Conservation (phyloP, 352 stramenopile genomes). For the Thalassiosira mediterranea region DNA sequence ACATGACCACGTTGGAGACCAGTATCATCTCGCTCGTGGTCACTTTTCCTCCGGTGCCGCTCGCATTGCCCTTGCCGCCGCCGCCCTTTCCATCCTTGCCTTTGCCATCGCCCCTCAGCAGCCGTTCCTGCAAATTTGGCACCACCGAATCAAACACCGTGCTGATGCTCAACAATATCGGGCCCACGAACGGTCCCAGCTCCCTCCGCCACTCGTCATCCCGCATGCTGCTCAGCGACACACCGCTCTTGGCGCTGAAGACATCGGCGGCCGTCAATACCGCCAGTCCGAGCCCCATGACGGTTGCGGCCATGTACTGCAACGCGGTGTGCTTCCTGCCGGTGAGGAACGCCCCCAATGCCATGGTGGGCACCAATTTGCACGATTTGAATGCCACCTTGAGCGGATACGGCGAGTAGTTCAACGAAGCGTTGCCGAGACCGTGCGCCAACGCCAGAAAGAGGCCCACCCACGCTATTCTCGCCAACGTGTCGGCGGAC, state of each 20-base stretch:
- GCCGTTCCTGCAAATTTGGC: slow-evolving; percentile 60
- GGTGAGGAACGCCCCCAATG: slow-evolving; percentile 42
- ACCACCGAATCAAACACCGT: slow-evolving; percentile 59
- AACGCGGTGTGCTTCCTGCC: slow-evolving; percentile 34
- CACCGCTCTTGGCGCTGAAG: slow-evolving; percentile 7
- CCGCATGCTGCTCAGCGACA: neutral
- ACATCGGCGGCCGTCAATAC: slow-evolving; percentile 53
- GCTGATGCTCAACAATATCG: slow-evolving; percentile 41
- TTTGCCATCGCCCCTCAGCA: slow-evolving; percentile 38
- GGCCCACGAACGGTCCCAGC: slow-evolving; percentile 40
- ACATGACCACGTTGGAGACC: slow-evolving; percentile 53
- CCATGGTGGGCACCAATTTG: slow-evolving; percentile 62
- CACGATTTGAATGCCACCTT: slow-evolving; percentile 70
- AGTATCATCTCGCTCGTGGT: slow-evolving; percentile 57
- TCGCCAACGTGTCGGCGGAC: slow-evolving; percentile 10
- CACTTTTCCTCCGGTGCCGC: no score
- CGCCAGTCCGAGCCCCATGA: slow-evolving; percentile 55
- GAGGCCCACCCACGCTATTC: slow-evolving; percentile 37
- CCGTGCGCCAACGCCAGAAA: slow-evolving; percentile 53
- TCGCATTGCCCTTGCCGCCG: no score
- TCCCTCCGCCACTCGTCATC: slow-evolving; percentile 9
- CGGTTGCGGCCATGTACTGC: slow-evolving; percentile 52
- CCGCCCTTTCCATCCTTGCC: no score
- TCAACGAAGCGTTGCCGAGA: slow-evolving; percentile 51
- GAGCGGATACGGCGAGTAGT: slow-evolving; percentile 57